These are phyloP conservation scores for Delonix regia DNA, from an alignment of 306 rosid genomes.

Conservation along the genomic window DNA sequence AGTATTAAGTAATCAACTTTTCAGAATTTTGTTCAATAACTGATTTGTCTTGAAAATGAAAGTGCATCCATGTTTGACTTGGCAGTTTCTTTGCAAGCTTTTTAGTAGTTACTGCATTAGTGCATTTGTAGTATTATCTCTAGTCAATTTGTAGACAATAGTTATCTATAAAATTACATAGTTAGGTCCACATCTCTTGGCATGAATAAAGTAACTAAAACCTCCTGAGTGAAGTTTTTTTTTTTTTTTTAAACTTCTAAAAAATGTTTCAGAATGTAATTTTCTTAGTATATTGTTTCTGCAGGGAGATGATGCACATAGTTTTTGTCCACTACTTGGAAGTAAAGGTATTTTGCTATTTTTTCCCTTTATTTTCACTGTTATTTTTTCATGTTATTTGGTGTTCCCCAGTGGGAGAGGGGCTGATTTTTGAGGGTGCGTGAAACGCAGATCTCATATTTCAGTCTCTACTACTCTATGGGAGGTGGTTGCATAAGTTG, in stretches of 20 bases:
- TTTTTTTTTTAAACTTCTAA: neutral
- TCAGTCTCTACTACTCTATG: neutral
- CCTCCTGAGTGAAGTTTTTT: neutral
- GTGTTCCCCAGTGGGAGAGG: neutral
- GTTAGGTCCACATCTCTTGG: constrained; percentile 1
- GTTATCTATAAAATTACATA: constrained; percentile 23
- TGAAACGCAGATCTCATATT: neutral
- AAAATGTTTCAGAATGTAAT: constrained; percentile 26
- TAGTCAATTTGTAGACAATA: constrained; percentile 1
- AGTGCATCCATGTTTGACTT: constrained; percentile 26
- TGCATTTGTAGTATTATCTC: constrained; percentile 28
- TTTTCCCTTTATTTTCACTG: neutral
- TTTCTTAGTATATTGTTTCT: constrained; percentile 36
- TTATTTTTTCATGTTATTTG: neutral
- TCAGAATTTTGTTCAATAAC: constrained; percentile 21
- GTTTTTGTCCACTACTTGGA: constrained; percentile 96
- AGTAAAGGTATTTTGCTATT: constrained; percentile 67
- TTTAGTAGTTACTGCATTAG: neutral
- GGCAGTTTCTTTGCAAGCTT: constrained; percentile 15
- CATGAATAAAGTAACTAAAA: neutral
- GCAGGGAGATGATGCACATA: constrained; percentile 91
- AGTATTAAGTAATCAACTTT: constrained; percentile 47
- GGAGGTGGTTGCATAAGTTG: neutral
- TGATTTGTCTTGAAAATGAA: constrained; percentile 28
- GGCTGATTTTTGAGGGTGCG: neutral